Percentiles rank a stretch among this genome's conserved stretches.
phyloP scores from a whole-genome alignment of 2,329 filamentous ascomycete species.

The Geosmithia morbida region DNA sequence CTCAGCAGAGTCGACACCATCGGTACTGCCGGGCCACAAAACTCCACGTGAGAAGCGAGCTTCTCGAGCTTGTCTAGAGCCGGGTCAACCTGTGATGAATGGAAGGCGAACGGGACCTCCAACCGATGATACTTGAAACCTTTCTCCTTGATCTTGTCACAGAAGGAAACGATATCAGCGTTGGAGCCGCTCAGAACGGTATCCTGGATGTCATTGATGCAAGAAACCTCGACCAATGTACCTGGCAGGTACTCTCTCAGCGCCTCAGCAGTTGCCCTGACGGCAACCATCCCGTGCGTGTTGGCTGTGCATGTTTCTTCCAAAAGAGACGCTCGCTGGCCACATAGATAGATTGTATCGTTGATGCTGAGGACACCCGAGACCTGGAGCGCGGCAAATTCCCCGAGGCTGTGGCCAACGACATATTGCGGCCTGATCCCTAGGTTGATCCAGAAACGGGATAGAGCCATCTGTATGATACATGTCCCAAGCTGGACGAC shows the following conservation, averaged over 20 bases:
- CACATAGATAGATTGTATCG: conserved; percentile 49
- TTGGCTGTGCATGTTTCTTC: conserved; percentile 33
- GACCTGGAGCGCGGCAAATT: conserved; percentile 46
- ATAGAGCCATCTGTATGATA: conserved; percentile 25
- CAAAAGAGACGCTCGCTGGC: conserved; percentile 40
- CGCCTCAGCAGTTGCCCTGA: conserved; percentile 11
- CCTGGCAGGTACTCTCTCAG: conserved; percentile 10
- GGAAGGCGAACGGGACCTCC: too few species aligned
- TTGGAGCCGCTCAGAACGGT: too few species aligned
- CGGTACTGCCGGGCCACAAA: too few species aligned
- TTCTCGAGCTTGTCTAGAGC: too few species aligned
- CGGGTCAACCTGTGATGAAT: too few species aligned
- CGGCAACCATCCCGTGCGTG: conserved; percentile 18
- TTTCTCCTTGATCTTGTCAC: too few species aligned
- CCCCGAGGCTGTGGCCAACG: conserved; percentile 40
- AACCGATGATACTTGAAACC: too few species aligned
- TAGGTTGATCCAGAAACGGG: conserved; percentile 21
- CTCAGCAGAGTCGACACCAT: too few species aligned
- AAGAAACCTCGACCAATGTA: conserved; percentile 25
- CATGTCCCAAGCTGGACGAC: conserved; percentile 22
- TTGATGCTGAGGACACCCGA: conserved; percentile 47
- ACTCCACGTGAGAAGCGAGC: too few species aligned
- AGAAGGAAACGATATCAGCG: too few species aligned
- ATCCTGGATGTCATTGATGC: conserved; percentile 37
- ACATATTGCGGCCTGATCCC: conserved; percentile 26